Conservation (phyloP, 2,329 filamentous ascomycete species). For the Hypoxylon sp. region DNA sequence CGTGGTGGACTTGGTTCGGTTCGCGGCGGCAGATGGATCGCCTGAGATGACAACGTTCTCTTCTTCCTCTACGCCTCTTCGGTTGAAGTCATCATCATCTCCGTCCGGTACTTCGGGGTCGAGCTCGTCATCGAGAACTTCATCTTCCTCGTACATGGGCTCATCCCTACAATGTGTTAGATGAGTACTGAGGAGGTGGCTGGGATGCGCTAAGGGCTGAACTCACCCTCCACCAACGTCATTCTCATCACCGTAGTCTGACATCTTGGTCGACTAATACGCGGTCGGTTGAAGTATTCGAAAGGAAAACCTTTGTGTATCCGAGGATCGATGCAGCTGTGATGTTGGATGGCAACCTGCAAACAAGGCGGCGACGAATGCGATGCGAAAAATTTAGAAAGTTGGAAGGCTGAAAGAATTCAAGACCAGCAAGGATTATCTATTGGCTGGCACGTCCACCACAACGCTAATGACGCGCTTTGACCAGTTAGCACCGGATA, state of each 20-base stretch:
- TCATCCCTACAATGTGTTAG: slow-evolving; percentile 68
- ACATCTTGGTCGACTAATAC: slow-evolving; percentile 47
- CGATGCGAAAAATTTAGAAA: slow-evolving; percentile 50
- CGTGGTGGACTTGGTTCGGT: slow-evolving; percentile 67
- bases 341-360: slow-evolving; percentile 38
- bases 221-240: slow-evolving; percentile 50
- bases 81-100: slow-evolving; percentile 66
- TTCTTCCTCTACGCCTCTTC: slow-evolving; percentile 69
- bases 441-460: slow-evolving; percentile 14
- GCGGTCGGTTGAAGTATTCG: slow-evolving; percentile 20
- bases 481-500: slow-evolving; percentile 1
- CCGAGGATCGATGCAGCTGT: slow-evolving; percentile 26
- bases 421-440: slow-evolving; percentile 31
- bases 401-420: slow-evolving; percentile 50
- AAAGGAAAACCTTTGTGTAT: slow-evolving; percentile 16
- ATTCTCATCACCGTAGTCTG: slow-evolving; percentile 53
- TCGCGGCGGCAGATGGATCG: slow-evolving; percentile 73
- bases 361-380: slow-evolving; percentile 30
- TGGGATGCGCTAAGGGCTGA: slow-evolving; percentile 22
- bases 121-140: slow-evolving; percentile 70
- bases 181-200: neutral
- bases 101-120: slow-evolving; percentile 68
- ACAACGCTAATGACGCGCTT: slow-evolving; percentile 18
- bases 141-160: slow-evolving; percentile 80
- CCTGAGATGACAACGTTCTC: slow-evolving; percentile 73